Evolutionary conservation across 805 yeast species (phyloP).

Genomic region (Debaryomyces tyrocola): DNA sequence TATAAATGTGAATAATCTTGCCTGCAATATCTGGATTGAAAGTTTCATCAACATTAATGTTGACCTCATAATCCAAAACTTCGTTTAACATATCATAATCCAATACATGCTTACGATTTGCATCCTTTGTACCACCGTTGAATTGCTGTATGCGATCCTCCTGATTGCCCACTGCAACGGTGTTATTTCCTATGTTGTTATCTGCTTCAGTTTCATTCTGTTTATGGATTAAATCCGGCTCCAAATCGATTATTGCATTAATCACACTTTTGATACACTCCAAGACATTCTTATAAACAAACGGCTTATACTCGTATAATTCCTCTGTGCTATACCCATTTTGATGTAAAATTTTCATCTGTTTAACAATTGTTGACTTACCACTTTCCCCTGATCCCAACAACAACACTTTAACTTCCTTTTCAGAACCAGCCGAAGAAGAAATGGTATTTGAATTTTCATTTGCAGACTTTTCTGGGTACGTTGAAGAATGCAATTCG

Average conservation of each 20-base stretch:
- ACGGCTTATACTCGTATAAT: conserved; percentile 69
- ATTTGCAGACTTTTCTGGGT: conserved; percentile 6
- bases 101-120: conserved; percentile 19
- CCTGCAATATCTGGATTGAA: conserved; percentile 52
- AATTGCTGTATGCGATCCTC: conserved; percentile 11
- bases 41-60: conserved; percentile 52
- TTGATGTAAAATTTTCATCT: conserved; percentile 76
- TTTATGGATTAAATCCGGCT: conserved; percentile 35
- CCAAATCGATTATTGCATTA: conserved; percentile 60
- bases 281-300: conserved; percentile 73
- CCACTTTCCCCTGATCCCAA: conserved; percentile 90
- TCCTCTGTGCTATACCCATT: conserved; percentile 73
- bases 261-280: conserved; percentile 75
- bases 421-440: conserved; percentile 10
- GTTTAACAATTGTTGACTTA: conserved; percentile 77
- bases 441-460: conserved; percentile 1
- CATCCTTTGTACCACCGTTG: conserved; percentile 7
- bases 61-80: conserved; percentile 46
- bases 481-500: background rate
- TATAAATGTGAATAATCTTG: conserved; percentile 55
- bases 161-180: conserved; percentile 1
- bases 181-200: background rate
- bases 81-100: conserved; percentile 41
- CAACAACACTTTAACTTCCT: conserved; percentile 71
- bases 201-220: conserved; percentile 5